Base-by-base conservation (phyloP, 2,329 filamentous ascomycete species). In the Hortaea werneckii region DNA sequence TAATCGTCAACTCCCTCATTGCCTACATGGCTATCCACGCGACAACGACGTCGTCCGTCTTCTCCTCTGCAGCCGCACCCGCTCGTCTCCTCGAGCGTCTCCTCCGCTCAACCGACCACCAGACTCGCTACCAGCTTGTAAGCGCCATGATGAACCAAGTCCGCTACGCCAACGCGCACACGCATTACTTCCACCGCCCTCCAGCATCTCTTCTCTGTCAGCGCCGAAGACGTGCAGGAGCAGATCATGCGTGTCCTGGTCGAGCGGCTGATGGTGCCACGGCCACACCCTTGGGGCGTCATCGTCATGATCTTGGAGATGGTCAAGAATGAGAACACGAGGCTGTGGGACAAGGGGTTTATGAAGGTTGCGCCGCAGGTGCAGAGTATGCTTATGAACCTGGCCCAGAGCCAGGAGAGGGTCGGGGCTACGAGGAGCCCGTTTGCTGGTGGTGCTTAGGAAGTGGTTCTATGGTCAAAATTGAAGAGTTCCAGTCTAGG, bases 281-380 rank as follows among this genome's bases (percentile, higher is more conserved):
- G 89, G 69, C 90, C 90, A 43, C 90, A 96, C 64, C 90, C 94
- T 12, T 96, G 90, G 90, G 94, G 94, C 9, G 71, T 98, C 38
- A 82, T 95, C 63, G 82, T 89, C 51, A 90, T 88, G 32, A 77
- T 94, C 50, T 71, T 92, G 52, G 92, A 96, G 70, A 76, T 98
- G 47, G 75, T 94, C 55, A 94, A 94, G 73, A 95, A 94, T 63
- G 82, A 85, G 44, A 86, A 82, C 61, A 94, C 90, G 66, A 81
- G 81, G 60, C 94, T 98, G 73, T 96, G 94, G 72, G 86, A 92
- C 42, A 75, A 95, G 54, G 85, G 87, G 27, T 95, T 94, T 59
- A 85, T 96, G 67, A 94, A 95, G 72, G 78, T 83, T 54, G 80
- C 83, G 55, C 88, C 88, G 54, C 88, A 95, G 74, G 88, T 94